Percentiles rank a stretch among this genome's conserved stretches.
Conservation (phyloP, 305 asterid species). For the Fraxinus nigra region DNA sequence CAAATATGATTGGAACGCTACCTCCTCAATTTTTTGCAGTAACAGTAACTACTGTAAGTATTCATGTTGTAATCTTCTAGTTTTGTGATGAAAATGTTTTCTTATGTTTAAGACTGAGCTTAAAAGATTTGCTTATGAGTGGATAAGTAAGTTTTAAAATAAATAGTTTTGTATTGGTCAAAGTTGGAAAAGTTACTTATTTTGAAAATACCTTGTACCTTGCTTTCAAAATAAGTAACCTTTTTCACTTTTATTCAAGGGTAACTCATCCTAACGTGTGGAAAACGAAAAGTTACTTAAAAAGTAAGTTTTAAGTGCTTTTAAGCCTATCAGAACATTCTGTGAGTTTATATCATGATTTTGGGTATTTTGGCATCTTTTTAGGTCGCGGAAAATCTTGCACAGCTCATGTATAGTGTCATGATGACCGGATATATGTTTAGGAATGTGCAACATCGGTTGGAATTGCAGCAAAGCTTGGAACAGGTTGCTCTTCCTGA, state of each 20-base stretch:
- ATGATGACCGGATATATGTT: conserved; percentile 99
- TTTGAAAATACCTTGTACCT: background rate
- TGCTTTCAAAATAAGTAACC: background rate
- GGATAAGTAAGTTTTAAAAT: background rate
- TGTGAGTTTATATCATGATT: conserved; percentile 12
- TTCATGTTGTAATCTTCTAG: background rate
- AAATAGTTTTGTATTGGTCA: background rate
- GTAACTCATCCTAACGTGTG: background rate
- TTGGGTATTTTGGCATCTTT: conserved; percentile 21
- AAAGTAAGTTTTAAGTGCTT: background rate
- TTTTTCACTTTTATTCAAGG: background rate
- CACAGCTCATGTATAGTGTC: conserved; percentile 95
- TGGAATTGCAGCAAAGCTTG: conserved; percentile 93
- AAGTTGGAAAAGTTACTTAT: background rate
- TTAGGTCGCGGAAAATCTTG: conserved; percentile 90
- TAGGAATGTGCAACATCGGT: conserved; percentile 79
- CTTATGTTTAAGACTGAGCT: background rate
- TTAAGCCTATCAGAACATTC: background rate
- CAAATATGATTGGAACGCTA: conserved; percentile 93
- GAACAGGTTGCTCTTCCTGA: conserved; percentile 95
- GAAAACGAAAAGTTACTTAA: background rate
- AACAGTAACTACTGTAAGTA: conserved; percentile 81
- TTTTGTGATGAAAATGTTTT: background rate
- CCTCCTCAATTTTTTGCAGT: conserved; percentile 93
- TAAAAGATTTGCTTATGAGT: background rate